Conservation (phyloP, 2,329 filamentous ascomycete genomes). For the Metarhizium sp. region DNA sequence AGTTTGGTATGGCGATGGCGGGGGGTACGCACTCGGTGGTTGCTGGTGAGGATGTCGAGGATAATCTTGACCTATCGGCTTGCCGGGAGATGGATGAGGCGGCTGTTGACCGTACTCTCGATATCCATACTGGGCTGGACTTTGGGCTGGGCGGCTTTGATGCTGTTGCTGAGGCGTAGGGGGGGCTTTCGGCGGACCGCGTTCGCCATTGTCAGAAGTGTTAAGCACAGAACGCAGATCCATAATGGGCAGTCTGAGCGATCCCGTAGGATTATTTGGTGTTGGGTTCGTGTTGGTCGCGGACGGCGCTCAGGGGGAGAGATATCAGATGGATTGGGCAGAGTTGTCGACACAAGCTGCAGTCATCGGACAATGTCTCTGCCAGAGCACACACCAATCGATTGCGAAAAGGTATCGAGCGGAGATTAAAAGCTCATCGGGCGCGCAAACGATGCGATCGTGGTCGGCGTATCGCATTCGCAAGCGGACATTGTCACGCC, state of each 20-base stretch:
- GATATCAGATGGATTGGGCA: background rate
- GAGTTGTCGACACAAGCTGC: background rate
- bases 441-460: constrained; percentile 9
- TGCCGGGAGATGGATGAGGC: constrained; percentile 37
- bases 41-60: constrained; percentile 20
- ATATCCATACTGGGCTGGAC: constrained; percentile 35
- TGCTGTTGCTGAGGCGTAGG: constrained; percentile 23
- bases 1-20: constrained; percentile 28
- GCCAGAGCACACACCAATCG: background rate
- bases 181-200: constrained; percentile 23
- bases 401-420: background rate
- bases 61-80: constrained; percentile 36
- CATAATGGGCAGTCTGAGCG: constrained; percentile 23
- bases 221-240: constrained; percentile 48
- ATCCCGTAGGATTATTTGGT: background rate
- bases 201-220: constrained; percentile 36
- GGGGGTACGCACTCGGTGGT: constrained; percentile 25
- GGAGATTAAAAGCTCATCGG: constrained; percentile 6
- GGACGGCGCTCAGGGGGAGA: background rate
- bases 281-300: background rate
- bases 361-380: background rate
- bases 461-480: constrained; percentile 11
- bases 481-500: constrained; percentile 16
- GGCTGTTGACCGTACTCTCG: constrained; percentile 36
- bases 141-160: constrained; percentile 25